Evolutionary conservation across 345 rosid genomes (phyloP), one percentile per base, ranked within the genome.

Genomic region (Hypericum perforatum): DNA sequence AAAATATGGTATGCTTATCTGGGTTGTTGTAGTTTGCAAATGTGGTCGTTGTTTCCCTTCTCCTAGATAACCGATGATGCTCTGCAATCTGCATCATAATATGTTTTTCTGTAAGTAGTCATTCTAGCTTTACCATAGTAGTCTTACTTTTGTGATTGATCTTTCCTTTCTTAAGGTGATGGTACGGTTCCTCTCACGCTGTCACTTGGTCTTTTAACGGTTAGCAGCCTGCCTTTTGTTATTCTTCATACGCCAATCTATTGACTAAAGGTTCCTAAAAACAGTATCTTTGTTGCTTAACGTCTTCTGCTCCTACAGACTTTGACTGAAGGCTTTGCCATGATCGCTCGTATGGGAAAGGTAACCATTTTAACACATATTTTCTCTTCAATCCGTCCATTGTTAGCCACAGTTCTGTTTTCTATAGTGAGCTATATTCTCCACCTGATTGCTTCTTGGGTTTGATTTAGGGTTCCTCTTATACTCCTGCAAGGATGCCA

Each of bases 271-370:
- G 16, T 42, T 22, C 10, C 37, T 32, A 48, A 11, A 45, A 22
- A 7, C 38, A 41, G 49, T 22, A 54, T 44, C 43, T 32, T 52
- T 39, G 36, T 44, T 39, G 11, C 42, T 44, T 37, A 12, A 37
- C 39, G 52, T 47, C 43, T 43, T 43, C 40, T 47, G 14, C 8
- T 59, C 49, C 51, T 78, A 74, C 76, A 87, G 96, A 85, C 96
- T 56, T 73, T 91, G 76, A 84, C 95, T 11, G 95, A 65, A 62
- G 95, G 95, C 6, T 72, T 85, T 63, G 92, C 96, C 46, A 73
- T 82, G 89, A 76, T 87, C 59, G 95, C 85, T 67, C 92, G 95
- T 36, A 53, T 67, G 63, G 98, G 98, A 66, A 91, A 64, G 96
- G 98, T 87, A 62, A 68, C 32, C 4, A 22, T 22, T 22, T 22